A percentile compares a stretch with the other conserved stretches of the same genome.
These are phyloP conservation scores for Daedaleopsis nitida DNA, from an alignment of 768 basidiomycete genomes.

Conservation along the genomic window DNA sequence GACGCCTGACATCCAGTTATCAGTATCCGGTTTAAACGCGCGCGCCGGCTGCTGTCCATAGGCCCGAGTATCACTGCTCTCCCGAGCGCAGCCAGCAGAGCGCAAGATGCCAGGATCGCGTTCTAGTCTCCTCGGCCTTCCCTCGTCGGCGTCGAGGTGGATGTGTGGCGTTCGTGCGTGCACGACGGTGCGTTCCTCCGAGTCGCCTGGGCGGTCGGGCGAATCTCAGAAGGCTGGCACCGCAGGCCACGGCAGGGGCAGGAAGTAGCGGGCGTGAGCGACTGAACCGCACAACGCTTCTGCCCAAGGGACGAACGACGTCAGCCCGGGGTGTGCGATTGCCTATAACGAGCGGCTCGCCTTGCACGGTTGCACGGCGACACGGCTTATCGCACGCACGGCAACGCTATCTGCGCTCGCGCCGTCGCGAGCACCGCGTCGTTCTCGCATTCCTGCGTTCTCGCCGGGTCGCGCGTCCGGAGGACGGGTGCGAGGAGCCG, in stretches of 20 bases:
- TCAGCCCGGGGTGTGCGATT: neutral
- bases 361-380: neutral
- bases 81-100: too few relatives aligned
- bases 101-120: too few relatives aligned
- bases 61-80: too few relatives aligned
- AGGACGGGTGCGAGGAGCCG: neutral
- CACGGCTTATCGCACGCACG: neutral
- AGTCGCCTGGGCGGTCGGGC: neutral
- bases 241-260: too few relatives aligned
- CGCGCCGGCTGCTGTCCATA: too few relatives aligned
- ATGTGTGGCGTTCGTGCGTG: neutral
- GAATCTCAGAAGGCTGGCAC: neutral
- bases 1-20: too few relatives aligned
- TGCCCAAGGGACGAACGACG: neutral
- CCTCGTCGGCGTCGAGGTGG: neutral
- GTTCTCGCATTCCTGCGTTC: neutral
- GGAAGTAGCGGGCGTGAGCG: neutral
- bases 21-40: too few relatives aligned
- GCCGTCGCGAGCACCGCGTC: neutral
- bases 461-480: constrained; percentile 1
- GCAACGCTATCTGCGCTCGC: neutral
- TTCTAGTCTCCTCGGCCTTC: neutral
- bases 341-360: neutral
- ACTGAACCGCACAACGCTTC: too few relatives aligned
- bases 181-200: neutral